Evolutionary conservation across 2,329 filamentous ascomycete genomes (phyloP), one percentile per base, ranked within the genome.

Genomic region (Eurotiales sp.): DNA sequence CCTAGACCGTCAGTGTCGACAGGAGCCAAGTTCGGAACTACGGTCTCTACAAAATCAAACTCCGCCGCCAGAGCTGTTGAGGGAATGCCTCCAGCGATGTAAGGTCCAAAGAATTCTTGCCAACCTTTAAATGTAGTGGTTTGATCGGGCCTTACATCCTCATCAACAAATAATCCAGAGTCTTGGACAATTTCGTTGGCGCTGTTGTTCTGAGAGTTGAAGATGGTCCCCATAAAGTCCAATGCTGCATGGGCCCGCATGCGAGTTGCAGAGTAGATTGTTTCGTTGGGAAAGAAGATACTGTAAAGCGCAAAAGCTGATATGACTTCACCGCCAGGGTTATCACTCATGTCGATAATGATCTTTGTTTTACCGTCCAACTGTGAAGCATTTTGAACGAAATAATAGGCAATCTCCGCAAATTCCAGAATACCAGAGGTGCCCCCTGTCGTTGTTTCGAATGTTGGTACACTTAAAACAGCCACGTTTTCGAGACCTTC

Each of bases 301-400:
- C 73, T 72, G 60, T 84, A 84, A 0, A 77, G 58, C 39, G 78
- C 74, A 40, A 72, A 73, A 1, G 74, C 77, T 7, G 74, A 69
- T 7, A 69, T 58, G 12, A 81, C 61, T 40, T 66, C 65, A 1
- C 85, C 84, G 34, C 84, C 85, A 0, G 71, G 72, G 56, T 88
- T 88, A 2, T 71, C 74, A 3, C 79, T 76, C 6, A 87, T 61
- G 56, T 88, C 85, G 53, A 88, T 78, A 25, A 88, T 73, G 4
- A 88, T 70, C 62, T 80, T 83, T n/a, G 71, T 79, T 61, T 83
- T 83, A 2, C 74, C 72, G 2, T 70, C 69, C 2, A 47, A 45
- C n/a, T 37, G 12, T 12, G 58, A 60, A 48, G 59, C 63, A 30
- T 64, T 63, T 6, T 56, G 50, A 17, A 66, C 30, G 46, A 66